These are phyloP conservation scores for Fusarium phyllophilum DNA, from an alignment of 2,329 filamentous ascomycete species.

Conservation along the genomic window DNA sequence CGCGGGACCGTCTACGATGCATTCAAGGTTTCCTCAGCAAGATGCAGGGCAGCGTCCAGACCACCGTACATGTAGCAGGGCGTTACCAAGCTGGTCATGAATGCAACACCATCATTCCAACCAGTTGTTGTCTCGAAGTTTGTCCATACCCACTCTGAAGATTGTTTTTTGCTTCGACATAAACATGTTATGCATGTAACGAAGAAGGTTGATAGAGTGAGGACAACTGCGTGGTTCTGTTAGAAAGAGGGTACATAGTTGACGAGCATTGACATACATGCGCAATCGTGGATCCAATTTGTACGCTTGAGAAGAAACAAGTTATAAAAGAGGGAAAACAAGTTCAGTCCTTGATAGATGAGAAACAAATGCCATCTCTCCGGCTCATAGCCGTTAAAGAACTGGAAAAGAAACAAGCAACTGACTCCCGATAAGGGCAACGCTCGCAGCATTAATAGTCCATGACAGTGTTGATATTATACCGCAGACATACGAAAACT, in stretches of 20 bases:
- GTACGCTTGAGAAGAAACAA: background rate
- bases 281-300: background rate
- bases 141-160: background rate
- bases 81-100: background rate
- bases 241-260: fast-evolving
- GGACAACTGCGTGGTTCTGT: background rate
- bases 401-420: background rate
- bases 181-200: background rate
- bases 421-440: background rate
- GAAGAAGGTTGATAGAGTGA: background rate
- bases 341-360: background rate
- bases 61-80: background rate
- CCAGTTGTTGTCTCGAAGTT: background rate
- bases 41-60: background rate
- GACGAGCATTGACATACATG: background rate
- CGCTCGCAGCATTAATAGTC: background rate
- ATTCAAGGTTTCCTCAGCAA: background rate
- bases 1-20: background rate
- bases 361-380: background rate
- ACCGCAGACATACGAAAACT: background rate
- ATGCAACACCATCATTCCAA: background rate
- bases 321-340: background rate
- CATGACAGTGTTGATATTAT: background rate
- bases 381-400: background rate
- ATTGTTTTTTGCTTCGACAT: background rate